These are phyloP conservation scores for Ceriops decandra DNA, from an alignment of 345 rosid species.

Conservation along the genomic window DNA sequence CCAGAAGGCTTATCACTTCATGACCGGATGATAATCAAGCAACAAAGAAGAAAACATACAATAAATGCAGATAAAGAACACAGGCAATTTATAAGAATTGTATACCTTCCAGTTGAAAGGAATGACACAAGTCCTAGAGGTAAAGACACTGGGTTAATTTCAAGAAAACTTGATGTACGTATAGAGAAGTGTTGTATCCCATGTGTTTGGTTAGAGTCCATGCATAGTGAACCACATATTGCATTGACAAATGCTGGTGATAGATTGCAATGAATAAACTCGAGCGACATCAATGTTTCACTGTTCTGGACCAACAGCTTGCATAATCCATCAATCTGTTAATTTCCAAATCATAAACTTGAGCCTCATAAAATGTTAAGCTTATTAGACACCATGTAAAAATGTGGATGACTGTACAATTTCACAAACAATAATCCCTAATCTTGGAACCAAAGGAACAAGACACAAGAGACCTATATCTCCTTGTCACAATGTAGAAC, in stretches of 20 bases:
- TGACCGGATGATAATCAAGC: constrained; percentile 4
- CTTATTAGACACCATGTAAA: not conserved
- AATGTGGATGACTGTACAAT: no score
- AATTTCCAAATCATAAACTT: constrained; percentile 19
- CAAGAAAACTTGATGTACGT: constrained; percentile 50
- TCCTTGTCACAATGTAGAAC: no score
- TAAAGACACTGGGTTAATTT: constrained; percentile 31
- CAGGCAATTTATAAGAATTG: constrained; percentile 9
- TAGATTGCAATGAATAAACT: constrained; percentile 73
- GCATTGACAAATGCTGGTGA: constrained; percentile 45
- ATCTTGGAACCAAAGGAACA: no score
- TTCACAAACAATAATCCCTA: no score
- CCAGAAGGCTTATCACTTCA: not conserved
- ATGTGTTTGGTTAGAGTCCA: constrained; percentile 30
- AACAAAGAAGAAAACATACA: constrained; percentile 2
- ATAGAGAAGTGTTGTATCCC: constrained; percentile 53
- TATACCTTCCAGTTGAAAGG: constrained; percentile 65
- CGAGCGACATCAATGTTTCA: constrained; percentile 62
- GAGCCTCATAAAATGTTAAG: constrained; percentile 9
- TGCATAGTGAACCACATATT: constrained; percentile 45
- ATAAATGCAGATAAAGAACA: constrained; percentile 11
- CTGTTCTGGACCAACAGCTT: constrained; percentile 59
- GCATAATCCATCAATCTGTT: constrained; percentile 70
- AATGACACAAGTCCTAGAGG: constrained; percentile 50
- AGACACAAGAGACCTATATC: no score